Evolutionary conservation across 1,284 basidiomycete species (phyloP).

Genomic region (Sanguinoderma infundibulare): DNA sequence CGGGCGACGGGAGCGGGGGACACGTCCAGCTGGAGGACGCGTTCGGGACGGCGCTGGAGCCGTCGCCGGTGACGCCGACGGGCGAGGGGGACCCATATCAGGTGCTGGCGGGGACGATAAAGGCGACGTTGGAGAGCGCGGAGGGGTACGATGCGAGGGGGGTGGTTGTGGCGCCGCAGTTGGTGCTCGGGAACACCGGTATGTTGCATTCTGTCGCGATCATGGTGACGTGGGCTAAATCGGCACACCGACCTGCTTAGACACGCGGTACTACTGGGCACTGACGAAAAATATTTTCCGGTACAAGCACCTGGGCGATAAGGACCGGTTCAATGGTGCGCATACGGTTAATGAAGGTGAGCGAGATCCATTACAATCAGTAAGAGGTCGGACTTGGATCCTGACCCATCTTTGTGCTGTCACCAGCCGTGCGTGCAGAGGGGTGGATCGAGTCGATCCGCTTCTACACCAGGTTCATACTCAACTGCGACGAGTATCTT

Average conservation of each 20-base stretch:
- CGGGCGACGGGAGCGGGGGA: constrained; percentile 27
- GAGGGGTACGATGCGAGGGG: constrained; percentile 33
- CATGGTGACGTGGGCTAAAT: no score
- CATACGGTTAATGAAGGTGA: constrained; percentile 55
- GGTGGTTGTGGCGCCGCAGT: constrained; percentile 42
- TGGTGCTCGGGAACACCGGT: constrained; percentile 43
- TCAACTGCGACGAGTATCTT: constrained; percentile 32
- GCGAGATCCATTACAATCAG: background rate
- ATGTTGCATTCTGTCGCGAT: background rate
- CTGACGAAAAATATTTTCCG: constrained; percentile 49
- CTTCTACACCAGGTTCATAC: constrained; percentile 33
- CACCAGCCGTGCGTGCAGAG: constrained; percentile 24
- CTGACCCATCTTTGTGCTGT: background rate
- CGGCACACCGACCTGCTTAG: no score
- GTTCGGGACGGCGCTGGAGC: constrained; percentile 50
- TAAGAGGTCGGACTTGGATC: constrained; percentile 5
- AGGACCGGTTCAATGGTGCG: constrained; percentile 34
- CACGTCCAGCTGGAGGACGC: constrained; percentile 44
- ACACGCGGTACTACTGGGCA: constrained; percentile 51
- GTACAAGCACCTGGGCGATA: constrained; percentile 40
- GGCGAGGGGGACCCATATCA: constrained; percentile 48
- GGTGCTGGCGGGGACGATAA: constrained; percentile 55
- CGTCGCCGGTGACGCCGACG: constrained; percentile 57
- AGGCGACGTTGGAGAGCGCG: constrained; percentile 37
- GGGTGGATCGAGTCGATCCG: constrained; percentile 30